A percentile compares a stretch with the other conserved stretches of the same genome.
phyloP scores from a whole-genome alignment of 2,329 filamentous ascomycete genomes.

The Colletotrichum navitas region DNA sequence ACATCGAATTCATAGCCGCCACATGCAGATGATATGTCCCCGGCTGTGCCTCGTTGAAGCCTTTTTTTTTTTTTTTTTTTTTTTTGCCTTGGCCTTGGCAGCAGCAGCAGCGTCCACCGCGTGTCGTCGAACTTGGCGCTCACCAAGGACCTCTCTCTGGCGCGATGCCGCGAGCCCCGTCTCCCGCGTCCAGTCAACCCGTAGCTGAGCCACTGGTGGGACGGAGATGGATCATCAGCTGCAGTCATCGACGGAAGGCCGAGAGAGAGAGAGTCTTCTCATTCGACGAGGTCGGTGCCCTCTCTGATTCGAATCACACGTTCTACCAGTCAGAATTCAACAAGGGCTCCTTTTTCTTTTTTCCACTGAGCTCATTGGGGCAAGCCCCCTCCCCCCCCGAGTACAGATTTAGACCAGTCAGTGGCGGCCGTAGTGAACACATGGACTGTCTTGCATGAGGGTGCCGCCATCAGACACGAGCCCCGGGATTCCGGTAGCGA shows the following conservation, averaged over 20 bases:
- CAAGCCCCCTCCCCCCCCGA: not conserved
- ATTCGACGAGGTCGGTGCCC: not conserved
- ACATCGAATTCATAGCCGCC: not conserved
- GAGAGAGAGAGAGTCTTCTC: not conserved
- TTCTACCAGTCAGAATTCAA: slow-evolving; percentile 10
- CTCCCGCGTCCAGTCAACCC: not conserved
- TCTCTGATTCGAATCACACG: slow-evolving; percentile 21
- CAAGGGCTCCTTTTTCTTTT: not conserved
- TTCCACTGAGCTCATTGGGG: not conserved
- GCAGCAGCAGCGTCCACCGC: slow-evolving; percentile 2
- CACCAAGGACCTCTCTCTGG: not conserved
- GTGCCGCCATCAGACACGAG: not conserved
- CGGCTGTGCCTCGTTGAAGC: not conserved
- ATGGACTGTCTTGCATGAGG: slow-evolving; percentile 34
- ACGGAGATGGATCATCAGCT: slow-evolving; percentile 3
- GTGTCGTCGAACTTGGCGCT: slow-evolving; percentile 11
- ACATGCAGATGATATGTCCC: not conserved
- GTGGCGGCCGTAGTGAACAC: slow-evolving; percentile 12
- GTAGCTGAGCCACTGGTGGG: slow-evolving; percentile 17
- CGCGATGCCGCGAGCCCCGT: not conserved
- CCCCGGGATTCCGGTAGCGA: not conserved
- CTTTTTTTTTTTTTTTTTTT: too few species aligned
- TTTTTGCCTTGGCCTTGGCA: not conserved
- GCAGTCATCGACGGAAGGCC: slow-evolving; percentile 7
- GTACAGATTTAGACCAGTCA: slow-evolving; percentile 23